Evolutionary conservation across 2,329 filamentous ascomycete species (phyloP), one percentile per base, ranked within the genome.

Genomic region (Exophiala spinifera): DNA sequence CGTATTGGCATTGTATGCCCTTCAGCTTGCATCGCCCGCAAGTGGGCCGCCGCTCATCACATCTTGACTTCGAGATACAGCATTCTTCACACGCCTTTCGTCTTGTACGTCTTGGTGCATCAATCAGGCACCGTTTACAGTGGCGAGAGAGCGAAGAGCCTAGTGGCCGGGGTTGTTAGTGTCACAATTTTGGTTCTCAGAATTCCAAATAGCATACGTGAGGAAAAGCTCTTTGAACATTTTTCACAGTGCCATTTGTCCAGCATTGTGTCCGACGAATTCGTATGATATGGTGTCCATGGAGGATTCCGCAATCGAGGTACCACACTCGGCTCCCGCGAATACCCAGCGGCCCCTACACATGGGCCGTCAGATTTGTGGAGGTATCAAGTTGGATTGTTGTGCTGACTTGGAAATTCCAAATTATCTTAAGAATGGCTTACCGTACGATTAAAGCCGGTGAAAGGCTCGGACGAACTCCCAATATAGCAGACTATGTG

Each of bases 41-140:
- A 2, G 6, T n/a, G 11, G 47, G 36, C 11, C 47, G 47, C 2
- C 33, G 19, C n/a, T 39, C 28, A 42, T 49, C 47, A 42, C 47
- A 42, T 40, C 47, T 19, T 3, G 34, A 39, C 20, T 49, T 49
- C 13, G 47, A 49, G 36, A 3, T 14, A 40, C 33, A 49, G 47
- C 47, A 49, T 42, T 49, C 34, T 4, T 42, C 17, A 19, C 47
- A 49, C 11, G 47, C 47, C 28, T 42, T 49, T 14, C 36, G 33
- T 15, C 47, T 20, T 19, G 17, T 17, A 21, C 21, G 37, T 4
- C 33, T 20, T 23, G 17, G 47, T 14, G 33, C 36, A 17, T 49
- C 21, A 15, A 14, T 40, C 6, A 49, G 47, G 25, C 47, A 49
- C 25, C 34, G 15, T 19, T 49, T 42, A 5, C 20, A 14, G 37